phyloP scores from a whole-genome alignment of 495 filamentous ascomycete species.

The Corynascus novoguineensis region DNA sequence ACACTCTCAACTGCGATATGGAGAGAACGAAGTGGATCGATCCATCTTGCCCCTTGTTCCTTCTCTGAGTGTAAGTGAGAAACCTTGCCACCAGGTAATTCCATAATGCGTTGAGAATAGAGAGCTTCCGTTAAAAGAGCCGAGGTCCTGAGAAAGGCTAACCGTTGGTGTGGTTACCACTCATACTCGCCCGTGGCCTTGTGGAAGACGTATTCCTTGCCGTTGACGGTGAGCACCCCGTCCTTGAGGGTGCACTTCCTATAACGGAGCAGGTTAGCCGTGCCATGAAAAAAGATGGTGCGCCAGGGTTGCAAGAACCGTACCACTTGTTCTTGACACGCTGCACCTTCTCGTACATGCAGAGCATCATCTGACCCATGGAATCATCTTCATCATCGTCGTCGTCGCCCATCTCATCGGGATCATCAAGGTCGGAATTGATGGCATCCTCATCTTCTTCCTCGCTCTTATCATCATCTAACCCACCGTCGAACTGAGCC shows the following conservation, averaged over 20 bases:
- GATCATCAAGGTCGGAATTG: constrained; percentile 96
- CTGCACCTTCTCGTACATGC: constrained; percentile 99
- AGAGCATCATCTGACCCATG: constrained; percentile 82
- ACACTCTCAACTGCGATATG: neutral
- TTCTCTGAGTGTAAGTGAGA: neutral
- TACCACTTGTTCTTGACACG: constrained; percentile 99
- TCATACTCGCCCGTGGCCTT: constrained; percentile 96
- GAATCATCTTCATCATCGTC: constrained; percentile 78
- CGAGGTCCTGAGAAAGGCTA: neutral
- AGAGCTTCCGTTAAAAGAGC: neutral
- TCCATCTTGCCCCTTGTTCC: neutral
- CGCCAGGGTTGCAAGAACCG: constrained; percentile 20
- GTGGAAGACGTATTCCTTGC: constrained; percentile 96
- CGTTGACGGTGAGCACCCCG: constrained; percentile 83
- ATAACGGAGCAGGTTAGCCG: neutral
- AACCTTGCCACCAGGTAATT: no score
- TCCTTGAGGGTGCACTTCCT: constrained; percentile 97
- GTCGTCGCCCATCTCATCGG: constrained; percentile 74
- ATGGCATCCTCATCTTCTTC: constrained; percentile 89
- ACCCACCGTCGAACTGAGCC: constrained; percentile 59
- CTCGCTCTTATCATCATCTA: constrained; percentile 50
- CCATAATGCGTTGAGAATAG: no score
- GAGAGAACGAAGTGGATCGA: neutral
- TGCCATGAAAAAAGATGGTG: no score
- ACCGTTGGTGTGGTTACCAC: constrained; percentile 56